Base-by-base conservation (phyloP, 441 rosid species). In the Caryocar brasiliense region DNA sequence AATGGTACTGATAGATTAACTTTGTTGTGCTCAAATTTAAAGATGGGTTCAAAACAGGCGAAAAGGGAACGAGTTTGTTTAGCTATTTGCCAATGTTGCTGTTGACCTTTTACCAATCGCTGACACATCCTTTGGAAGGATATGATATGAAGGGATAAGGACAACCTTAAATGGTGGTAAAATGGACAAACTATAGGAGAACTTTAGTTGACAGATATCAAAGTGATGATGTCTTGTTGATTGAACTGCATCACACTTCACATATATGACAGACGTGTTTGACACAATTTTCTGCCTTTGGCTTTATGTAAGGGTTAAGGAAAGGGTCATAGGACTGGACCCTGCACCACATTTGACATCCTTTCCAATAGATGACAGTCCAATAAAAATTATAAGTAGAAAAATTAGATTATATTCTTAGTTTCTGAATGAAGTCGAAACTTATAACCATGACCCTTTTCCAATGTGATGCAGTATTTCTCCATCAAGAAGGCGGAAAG, bases 381-480 rank as follows among this genome's bases (percentile, higher is more conserved):
- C n/a, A n/a, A n/a, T n/a, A n/a, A n/a, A n/a, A n/a, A n/a, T n/a
- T n/a, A n/a, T n/a, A n/a, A n/a, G n/a, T n/a, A n/a, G n/a, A n/a
- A n/a, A n/a, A n/a, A n/a, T n/a, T n/a, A n/a, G n/a, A n/a, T n/a
- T n/a, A n/a, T n/a, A n/a, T n/a, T n/a, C n/a, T n/a, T n/a, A n/a
- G n/a, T n/a, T n/a, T n/a, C n/a, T n/a, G n/a, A n/a, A n/a, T n/a
- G n/a, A n/a, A n/a, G n/a, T n/a, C n/a, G n/a, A n/a, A n/a, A n/a
- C n/a, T n/a, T n/a, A n/a, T n/a, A n/a, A n/a, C n/a, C n/a, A n/a
- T n/a, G n/a, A n/a, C n/a, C n/a, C 23, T 19, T 26, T 58, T 18
- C 1, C 26, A 15, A 17, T 58, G 33, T 30, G 48, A 23, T 21
- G 54, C 76, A 82, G 91, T 80, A 80, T 62, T 76, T 67, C 69